Evolutionary conservation across 1,284 basidiomycete species (phyloP).

Genomic region (Apiotrichum porosum): DNA sequence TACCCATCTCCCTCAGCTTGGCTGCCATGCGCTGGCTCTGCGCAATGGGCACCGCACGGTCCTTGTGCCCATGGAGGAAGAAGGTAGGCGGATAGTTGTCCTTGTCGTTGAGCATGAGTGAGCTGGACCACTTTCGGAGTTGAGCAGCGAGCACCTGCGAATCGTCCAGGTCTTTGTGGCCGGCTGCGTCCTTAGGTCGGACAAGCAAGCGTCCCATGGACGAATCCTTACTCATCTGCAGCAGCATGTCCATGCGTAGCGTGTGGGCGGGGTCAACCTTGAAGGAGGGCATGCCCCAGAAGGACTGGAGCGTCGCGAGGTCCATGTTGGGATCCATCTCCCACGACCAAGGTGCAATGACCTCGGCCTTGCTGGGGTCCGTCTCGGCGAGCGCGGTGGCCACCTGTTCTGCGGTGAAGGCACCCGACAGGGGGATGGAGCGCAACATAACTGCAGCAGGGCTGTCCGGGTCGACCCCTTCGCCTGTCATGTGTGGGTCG

Average conservation of each 20-base stretch:
- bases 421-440: background rate
- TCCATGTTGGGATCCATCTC: constrained; percentile 11
- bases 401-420: constrained; percentile 1
- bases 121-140: background rate
- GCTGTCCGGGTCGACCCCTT: background rate
- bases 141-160: background rate
- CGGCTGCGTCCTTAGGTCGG: background rate
- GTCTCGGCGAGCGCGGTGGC: constrained; percentile 1
- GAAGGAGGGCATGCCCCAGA: background rate
- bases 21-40: constrained; percentile 16
- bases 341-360: constrained; percentile 11
- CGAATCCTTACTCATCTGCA: background rate
- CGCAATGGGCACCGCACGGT: constrained; percentile 15
- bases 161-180: no score
- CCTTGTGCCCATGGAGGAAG: constrained; percentile 22
- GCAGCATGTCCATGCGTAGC: background rate
- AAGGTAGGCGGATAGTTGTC: constrained; percentile 22
- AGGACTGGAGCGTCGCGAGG: background rate
- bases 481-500: no score
- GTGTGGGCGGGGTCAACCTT: background rate
- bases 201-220: constrained; percentile 8
- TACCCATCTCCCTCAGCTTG: constrained; percentile 11
- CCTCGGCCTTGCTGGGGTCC: constrained; percentile 10
- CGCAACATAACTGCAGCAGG: constrained; percentile 4
- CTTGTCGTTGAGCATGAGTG: background rate